Base-by-base conservation (phyloP, 192 early-diverging fungal genomes). In the Entomortierella lignicola region DNA sequence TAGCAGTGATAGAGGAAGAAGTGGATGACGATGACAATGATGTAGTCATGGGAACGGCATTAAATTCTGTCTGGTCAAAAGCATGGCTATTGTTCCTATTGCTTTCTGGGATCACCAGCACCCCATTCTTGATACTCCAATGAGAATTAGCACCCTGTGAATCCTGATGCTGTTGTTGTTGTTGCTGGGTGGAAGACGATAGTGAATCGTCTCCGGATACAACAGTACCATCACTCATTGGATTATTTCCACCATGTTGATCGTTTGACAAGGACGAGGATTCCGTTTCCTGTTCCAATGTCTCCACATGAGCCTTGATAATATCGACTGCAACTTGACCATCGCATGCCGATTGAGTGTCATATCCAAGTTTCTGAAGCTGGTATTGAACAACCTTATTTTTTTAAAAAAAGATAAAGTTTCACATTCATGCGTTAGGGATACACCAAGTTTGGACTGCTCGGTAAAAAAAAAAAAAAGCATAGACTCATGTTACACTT, bases 261-360 rank as follows among this genome's bases (percentile, higher is more conserved):
- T 34, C 15, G 21, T 25, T n/a, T n/a, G n/a, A n/a, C n/a, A n/a
- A n/a, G 17, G 27, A 17, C 18, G 42, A 41, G 12, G 51, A n/a
- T n/a, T 34, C n/a, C 30, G 21, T 39, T 8, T 27, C 48, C 13
- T 74, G 50, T 15, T 43, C 29, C 7, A 61, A 30, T 52, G 57
- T 62, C 50, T 54, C 62, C 6, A 66, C 57, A 42, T 70, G 71
- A 1, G 53, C 23, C 37, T 63, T 83, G 63, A 60, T 83, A 31
- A 83, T 63, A 18, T 87, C 84, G n/a, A 88, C 77, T 4, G 89
- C 89, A 30, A 89, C 85, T 53, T 81, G 82, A 32, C 89, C 89
- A 62, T 90, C 85, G 42, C 80, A 81, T 18, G 89, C 89, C 0
- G 84, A 81, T 15, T 73, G 70, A 4, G 67, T 69, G 34, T 70